Percentiles rank a stretch among this genome's conserved stretches.
These are phyloP conservation scores for Cladophialophora immunda DNA, from an alignment of 2,329 filamentous ascomycete species.

Conservation along the genomic window DNA sequence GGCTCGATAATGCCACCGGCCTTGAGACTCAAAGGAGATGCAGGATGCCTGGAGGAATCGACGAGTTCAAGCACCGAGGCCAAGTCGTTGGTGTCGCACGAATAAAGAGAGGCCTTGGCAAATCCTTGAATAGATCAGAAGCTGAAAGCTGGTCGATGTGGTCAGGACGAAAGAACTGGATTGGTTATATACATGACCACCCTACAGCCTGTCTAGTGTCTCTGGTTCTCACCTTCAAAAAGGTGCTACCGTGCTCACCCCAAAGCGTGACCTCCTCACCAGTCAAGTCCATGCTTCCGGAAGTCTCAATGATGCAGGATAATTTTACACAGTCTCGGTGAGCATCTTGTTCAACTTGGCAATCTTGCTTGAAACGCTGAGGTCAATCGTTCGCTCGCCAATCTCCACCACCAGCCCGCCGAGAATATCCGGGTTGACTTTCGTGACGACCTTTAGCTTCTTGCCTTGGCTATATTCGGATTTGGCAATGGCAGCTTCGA, in stretches of 20 bases:
- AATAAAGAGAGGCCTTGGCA: not conserved
- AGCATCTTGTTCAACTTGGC: conserved; percentile 99
- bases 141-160: not conserved
- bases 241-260: not conserved
- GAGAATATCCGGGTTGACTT: conserved; percentile 93
- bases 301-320: conserved; percentile 3
- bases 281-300: not conserved
- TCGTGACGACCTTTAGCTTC: conserved; percentile 97
- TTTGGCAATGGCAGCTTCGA: conserved; percentile 89
- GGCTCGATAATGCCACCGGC: no score
- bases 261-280: not conserved
- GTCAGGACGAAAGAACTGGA: conserved; percentile 5
- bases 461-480: conserved; percentile 89
- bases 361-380: conserved; percentile 93
- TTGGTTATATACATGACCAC: conserved; percentile 7
- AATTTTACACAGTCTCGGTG: conserved; percentile 85
- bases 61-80: not conserved
- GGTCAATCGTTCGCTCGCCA: conserved; percentile 96
- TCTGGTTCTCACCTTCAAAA: not conserved
- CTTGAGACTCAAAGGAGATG: not conserved
- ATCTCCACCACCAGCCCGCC: conserved; percentile 96
- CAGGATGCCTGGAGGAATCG: not conserved
- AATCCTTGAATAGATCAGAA: not conserved
- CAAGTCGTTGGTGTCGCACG: not conserved
- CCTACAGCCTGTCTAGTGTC: not conserved